phyloP scores from a whole-genome alignment of 148 eudicot species.

The Nyssa sinensis region DNA sequence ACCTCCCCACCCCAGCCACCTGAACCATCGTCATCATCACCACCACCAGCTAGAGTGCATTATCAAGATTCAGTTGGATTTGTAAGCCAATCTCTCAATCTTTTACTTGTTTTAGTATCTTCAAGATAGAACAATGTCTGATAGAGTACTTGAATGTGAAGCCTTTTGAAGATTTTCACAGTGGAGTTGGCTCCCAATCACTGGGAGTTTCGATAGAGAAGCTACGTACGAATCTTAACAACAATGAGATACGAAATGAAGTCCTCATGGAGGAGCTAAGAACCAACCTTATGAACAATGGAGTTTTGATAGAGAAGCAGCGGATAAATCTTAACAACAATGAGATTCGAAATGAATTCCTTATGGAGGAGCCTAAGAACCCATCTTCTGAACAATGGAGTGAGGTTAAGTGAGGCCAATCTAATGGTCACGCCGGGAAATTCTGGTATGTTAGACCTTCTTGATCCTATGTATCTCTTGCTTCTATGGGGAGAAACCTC shows the following conservation, averaged over 20 bases:
- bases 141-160: conserved; percentile 28
- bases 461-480: not conserved
- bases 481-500: not conserved
- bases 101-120: not conserved
- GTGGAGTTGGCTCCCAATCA: conserved; percentile 41
- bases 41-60: conserved; percentile 40
- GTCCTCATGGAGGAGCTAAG: conserved; percentile 33
- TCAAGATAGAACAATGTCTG: not conserved
- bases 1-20: conserved; percentile 49
- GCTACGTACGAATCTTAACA: conserved; percentile 27
- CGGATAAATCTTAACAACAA: conserved; percentile 25
- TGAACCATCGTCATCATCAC: conserved; percentile 63
- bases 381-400: conserved; percentile 23
- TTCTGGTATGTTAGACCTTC: conserved; percentile 42
- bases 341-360: conserved; percentile 29
- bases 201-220: conserved; percentile 41
- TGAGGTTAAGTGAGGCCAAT: conserved; percentile 28
- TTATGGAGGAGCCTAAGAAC: conserved; percentile 32
- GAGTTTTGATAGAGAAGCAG: conserved; percentile 44
- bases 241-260: conserved; percentile 28
- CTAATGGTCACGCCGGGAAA: conserved; percentile 46
- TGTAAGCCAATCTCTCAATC: conserved; percentile 36
- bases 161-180: conserved; percentile 49
- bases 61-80: conserved; percentile 43
- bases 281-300: conserved; percentile 24